phyloP scores from a whole-genome alignment of 768 basidiomycete genomes.

The Boletus fagicola region DNA sequence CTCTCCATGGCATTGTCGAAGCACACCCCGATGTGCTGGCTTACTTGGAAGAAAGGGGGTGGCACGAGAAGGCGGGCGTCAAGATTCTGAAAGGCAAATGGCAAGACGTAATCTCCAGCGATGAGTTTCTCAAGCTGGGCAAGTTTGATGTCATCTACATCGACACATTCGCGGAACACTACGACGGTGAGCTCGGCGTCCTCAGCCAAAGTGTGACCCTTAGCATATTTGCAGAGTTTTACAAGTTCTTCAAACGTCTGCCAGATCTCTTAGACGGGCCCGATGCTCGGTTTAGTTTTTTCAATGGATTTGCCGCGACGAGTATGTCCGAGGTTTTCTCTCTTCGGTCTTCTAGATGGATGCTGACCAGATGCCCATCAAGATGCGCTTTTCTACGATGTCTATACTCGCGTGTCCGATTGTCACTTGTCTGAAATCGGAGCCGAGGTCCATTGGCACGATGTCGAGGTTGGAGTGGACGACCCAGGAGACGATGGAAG shows the following conservation, averaged over 20 bases:
- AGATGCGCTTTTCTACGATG: conserved; percentile 90
- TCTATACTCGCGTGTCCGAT: conserved; percentile 82
- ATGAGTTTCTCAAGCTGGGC: conserved; percentile 57
- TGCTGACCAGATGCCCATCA: conserved; percentile 7
- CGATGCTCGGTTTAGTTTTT: conserved; percentile 88
- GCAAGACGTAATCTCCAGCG: conserved; percentile 78
- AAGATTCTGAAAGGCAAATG: conserved; percentile 86
- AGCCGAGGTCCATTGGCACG: conserved; percentile 74
- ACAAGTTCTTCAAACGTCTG: conserved; percentile 75
- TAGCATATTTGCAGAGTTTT: conserved; percentile 48
- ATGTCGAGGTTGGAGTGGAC: conserved; percentile 65
- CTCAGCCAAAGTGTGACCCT: background rate
- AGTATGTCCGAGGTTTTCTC: conserved; percentile 47
- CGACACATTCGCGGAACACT: conserved; percentile 91
- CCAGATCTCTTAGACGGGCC: conserved; percentile 73
- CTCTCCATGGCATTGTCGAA: conserved; percentile 87
- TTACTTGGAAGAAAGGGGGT: conserved; percentile 72
- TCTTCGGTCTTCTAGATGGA: background rate
- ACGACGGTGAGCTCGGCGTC: conserved; percentile 46
- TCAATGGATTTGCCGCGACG: conserved; percentile 95
- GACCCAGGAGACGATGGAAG: conserved; percentile 46
- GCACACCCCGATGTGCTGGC: conserved; percentile 90
- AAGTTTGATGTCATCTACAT: conserved; percentile 90
- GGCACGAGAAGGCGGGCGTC: conserved; percentile 76
- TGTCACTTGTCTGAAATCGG: conserved; percentile 84